Evolutionary conservation across 2,329 filamentous ascomycete genomes (phyloP).

Genomic region (Hymenoscyphus fraxineus): DNA sequence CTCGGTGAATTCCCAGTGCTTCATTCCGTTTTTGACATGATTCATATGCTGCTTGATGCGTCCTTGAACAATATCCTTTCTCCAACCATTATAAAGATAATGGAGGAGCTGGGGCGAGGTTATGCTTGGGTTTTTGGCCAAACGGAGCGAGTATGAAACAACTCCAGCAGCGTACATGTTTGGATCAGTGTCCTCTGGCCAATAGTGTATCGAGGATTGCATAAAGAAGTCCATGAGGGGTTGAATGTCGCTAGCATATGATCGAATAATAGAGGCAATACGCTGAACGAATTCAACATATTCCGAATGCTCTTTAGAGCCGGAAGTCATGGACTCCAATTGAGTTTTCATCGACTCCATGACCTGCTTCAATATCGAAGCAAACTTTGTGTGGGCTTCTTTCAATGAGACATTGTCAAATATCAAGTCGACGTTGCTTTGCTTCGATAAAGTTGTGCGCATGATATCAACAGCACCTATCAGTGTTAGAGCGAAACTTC

Average conservation of each 20-base stretch:
- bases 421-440: conserved; percentile 16
- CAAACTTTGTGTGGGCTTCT: conserved; percentile 19
- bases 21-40: conserved; percentile 23
- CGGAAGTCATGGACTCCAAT: conserved; percentile 22
- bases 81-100: conserved; percentile 32
- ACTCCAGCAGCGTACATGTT: conserved; percentile 30
- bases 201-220: conserved; percentile 26
- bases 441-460: conserved; percentile 15
- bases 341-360: conserved; percentile 28
- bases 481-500: not conserved
- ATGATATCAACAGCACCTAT: conserved; percentile 18
- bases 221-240: conserved; percentile 29
- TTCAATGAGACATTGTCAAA: conserved; percentile 12
- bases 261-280: conserved; percentile 25
- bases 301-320: conserved; percentile 18
- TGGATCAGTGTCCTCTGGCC: conserved; percentile 31
- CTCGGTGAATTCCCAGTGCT: conserved; percentile 24
- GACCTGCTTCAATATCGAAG: conserved; percentile 23
- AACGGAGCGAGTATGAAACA: conserved; percentile 27
- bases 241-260: conserved; percentile 27
- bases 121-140: conserved; percentile 20
- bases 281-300: conserved; percentile 27
- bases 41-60: conserved; percentile 17
- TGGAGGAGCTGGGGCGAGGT: conserved; percentile 27
- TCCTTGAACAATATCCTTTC: conserved; percentile 21